Evolutionary conservation across 2,329 filamentous ascomycete species (phyloP).

Genomic region (Aureobasidium lini): DNA sequence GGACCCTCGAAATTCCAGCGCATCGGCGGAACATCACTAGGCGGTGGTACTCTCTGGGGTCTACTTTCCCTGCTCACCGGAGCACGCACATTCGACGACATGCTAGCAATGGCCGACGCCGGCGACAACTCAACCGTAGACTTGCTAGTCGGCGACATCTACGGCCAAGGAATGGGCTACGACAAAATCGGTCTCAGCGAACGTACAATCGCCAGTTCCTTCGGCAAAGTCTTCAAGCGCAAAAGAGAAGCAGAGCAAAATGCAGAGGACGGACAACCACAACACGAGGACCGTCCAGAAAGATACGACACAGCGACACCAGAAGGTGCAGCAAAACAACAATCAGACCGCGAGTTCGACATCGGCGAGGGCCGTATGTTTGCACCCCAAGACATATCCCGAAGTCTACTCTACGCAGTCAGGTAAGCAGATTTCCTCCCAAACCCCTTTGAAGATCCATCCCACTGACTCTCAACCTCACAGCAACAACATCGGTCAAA

Average conservation of each 20-base stretch:
- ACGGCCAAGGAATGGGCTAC: slow-evolving; percentile 93
- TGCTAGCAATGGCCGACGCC: slow-evolving; percentile 82
- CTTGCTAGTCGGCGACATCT: slow-evolving; percentile 96
- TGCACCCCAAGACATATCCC: slow-evolving; percentile 74
- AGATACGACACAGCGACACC: slow-evolving; percentile 16
- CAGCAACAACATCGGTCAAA: slow-evolving; percentile 96
- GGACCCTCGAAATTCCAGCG: slow-evolving; percentile 80
- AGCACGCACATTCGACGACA: slow-evolving; percentile 94
- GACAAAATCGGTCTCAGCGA: slow-evolving; percentile 94
- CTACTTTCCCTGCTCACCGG: slow-evolving; percentile 84
- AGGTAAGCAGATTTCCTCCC: slow-evolving; percentile 38
- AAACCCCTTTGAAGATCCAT: background rate
- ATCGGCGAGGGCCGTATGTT: slow-evolving; percentile 50
- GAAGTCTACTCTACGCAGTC: slow-evolving; percentile 87
- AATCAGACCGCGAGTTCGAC: slow-evolving; percentile 27
- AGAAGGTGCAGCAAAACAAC: slow-evolving; percentile 20
- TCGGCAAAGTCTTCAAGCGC: slow-evolving; percentile 93
- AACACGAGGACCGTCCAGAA: slow-evolving; percentile 40
- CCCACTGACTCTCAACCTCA: slow-evolving; percentile 22
- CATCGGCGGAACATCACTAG: slow-evolving; percentile 89
- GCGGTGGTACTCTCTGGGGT: slow-evolving; percentile 96
- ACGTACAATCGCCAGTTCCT: slow-evolving; percentile 90
- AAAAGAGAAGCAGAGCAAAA: slow-evolving; percentile 75
- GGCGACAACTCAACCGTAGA: slow-evolving; percentile 93
- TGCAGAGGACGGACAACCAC: slow-evolving; percentile 63